Conservation (phyloP, 2,329 filamentous ascomycete species). For the Byssochlamys sp. region DNA sequence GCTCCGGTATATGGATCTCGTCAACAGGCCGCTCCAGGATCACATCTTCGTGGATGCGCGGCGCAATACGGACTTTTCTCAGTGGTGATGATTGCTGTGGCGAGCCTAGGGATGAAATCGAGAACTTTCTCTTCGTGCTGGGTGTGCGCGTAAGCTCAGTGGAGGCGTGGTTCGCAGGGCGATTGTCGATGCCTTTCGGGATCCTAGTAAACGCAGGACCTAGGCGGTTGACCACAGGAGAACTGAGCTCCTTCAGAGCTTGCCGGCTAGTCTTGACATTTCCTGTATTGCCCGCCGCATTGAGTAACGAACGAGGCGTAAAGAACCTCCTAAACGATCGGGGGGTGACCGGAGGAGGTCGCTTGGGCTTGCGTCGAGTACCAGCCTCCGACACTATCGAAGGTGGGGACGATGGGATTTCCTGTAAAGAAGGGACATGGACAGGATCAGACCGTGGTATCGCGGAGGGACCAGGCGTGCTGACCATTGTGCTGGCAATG, state of each 20-base stretch:
- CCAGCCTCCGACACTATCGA: slow-evolving; percentile 31
- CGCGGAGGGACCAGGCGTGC: slow-evolving; percentile 22
- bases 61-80: slow-evolving; percentile 30
- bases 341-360: slow-evolving; percentile 41
- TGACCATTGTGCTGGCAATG: slow-evolving; percentile 19
- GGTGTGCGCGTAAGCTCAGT: slow-evolving; percentile 27
- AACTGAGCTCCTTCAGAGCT: slow-evolving; percentile 35
- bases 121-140: slow-evolving; percentile 39
- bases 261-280: slow-evolving; percentile 34
- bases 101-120: slow-evolving; percentile 36
- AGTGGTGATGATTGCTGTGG: slow-evolving; percentile 42
- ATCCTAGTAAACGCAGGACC: slow-evolving; percentile 34
- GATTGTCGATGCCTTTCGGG: slow-evolving; percentile 21
- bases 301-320: slow-evolving; percentile 37
- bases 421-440: slow-evolving; percentile 19
- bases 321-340: slow-evolving; percentile 44
- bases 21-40: slow-evolving; percentile 18
- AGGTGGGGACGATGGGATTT: slow-evolving; percentile 34
- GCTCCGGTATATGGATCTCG: slow-evolving; percentile 16
- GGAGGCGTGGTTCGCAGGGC: slow-evolving; percentile 17
- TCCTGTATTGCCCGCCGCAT: slow-evolving; percentile 23
- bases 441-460: slow-evolving; percentile 27
- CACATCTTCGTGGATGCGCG: slow-evolving; percentile 21
- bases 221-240: slow-evolving; percentile 33
- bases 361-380: slow-evolving; percentile 30